These are phyloP conservation scores for Cryptomeria japonica DNA, from an alignment of 75 land plant species.

Conservation along the genomic window DNA sequence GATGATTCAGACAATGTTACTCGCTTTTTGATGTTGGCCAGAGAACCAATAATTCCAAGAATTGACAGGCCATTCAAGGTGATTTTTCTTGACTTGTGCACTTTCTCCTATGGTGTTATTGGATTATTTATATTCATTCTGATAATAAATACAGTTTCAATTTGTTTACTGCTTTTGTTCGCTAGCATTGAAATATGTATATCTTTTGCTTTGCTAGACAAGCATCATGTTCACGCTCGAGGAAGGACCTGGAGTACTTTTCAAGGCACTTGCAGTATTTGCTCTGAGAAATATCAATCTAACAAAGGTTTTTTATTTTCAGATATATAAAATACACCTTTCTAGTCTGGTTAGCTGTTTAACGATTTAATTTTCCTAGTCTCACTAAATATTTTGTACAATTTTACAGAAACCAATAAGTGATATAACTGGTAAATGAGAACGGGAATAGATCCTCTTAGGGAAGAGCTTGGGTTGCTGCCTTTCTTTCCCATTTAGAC, in stretches of 20 bases:
- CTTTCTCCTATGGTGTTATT: not conserved
- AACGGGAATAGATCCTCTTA: not conserved
- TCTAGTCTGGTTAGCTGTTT: not conserved
- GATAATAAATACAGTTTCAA: not conserved
- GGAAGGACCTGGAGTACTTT: constrained; percentile 85
- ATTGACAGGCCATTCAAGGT: constrained; percentile 88
- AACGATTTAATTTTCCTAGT: not conserved
- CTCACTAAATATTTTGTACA: not conserved
- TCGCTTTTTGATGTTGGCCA: constrained; percentile 89
- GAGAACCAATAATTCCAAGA: constrained; percentile 93
- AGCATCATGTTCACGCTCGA: constrained; percentile 85
- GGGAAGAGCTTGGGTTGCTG: not conserved
- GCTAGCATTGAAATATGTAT: not conserved
- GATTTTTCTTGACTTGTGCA: constrained; percentile 16
- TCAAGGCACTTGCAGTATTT: constrained; percentile 90
- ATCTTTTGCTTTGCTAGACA: constrained; percentile 35
- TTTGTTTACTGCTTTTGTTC: constrained; percentile 1
- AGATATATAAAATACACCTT: not conserved
- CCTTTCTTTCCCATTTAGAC: not conserved
- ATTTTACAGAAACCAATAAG: not conserved
- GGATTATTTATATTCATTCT: not conserved
- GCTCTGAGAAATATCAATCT: constrained; percentile 79
- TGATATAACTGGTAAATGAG: not conserved
- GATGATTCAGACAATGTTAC: constrained; percentile 80
- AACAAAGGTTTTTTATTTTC: constrained; percentile 61